Base-by-base conservation (phyloP, 495 filamentous ascomycete species). In the Penicillium atrosanguineum region DNA sequence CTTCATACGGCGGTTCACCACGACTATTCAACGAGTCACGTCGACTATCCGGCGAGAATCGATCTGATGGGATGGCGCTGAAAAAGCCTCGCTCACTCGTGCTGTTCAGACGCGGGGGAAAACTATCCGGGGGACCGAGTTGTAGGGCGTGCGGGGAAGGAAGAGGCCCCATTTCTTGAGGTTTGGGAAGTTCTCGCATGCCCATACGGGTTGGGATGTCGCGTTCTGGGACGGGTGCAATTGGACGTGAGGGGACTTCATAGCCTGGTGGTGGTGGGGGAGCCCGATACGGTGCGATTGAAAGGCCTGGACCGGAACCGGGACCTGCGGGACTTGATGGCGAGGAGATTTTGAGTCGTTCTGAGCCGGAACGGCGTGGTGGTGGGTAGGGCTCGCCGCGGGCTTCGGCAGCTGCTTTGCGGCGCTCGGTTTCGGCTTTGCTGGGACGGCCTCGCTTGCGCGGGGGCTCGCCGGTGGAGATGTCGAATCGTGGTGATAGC, bases 401-500 rank as follows among this genome's bases (percentile, higher is more conserved):
- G 18, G 71, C 70, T 61, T 81, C 77, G 41, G 79, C 78, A 43
- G 74, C 78, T 37, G 69, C 69, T 54, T 77, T 77, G 48, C 76
- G 71, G 19, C 74, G 70, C 53, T 83, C 79, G 5, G 72, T 65
- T 49, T 83, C 82, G 45, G 74, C 76, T 63, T 84, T 84, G 56
- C 74, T 81, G 45, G 82, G 82, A 12, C 82, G 75, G 15, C 82
- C 82, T 40, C 85, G 75, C 73, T 86, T 86, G 49, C 79, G 78
- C 34, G 75, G 76, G 14, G 70, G 75, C 29, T 79, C 76, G 21
- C 65, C 64, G 52, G 58, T 50, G 19, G 51, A 31, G 8, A 48
- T 44, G 23, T 66, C 63, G 40, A 69, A 57, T 21, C 64, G 56
- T 9, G 74, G 73, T 19, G 74, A 76, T 11, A 73, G 55, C 43